Conservation (phyloP, 345 rosid species). For the Populus euphratica region DNA sequence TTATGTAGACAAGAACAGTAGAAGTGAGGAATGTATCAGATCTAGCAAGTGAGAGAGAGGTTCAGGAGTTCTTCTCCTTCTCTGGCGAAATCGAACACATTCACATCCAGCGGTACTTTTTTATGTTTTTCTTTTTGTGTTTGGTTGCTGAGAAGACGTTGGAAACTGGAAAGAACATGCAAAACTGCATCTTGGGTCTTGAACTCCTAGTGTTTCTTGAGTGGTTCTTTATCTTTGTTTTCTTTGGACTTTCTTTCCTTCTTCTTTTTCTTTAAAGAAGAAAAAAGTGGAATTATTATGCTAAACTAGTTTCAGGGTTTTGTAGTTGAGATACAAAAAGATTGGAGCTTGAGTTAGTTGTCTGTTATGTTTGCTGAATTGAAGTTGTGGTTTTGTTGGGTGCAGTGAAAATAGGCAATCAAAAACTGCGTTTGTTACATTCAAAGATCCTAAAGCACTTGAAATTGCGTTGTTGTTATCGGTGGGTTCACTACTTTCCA, state of each 20-base stretch:
- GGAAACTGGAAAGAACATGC: not conserved
- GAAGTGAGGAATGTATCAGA: conserved; percentile 79
- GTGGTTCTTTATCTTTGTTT: no score
- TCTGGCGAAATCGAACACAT: conserved; percentile 83
- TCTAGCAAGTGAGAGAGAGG: conserved; percentile 93
- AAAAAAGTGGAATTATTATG: no score
- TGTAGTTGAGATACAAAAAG: no score
- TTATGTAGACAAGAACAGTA: conserved; percentile 64
- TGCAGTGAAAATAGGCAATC: conserved; percentile 58
- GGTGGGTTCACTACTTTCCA: conserved; percentile 30
- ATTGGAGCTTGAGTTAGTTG: no score
- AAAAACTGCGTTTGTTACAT: conserved; percentile 72
- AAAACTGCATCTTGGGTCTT: not conserved
- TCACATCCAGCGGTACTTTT: conserved; percentile 51
- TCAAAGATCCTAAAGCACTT: conserved; percentile 79
- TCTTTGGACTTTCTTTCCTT: no score
- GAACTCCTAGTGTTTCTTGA: not conserved
- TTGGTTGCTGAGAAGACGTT: conserved; percentile 21
- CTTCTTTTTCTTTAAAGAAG: no score
- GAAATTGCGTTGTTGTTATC: conserved; percentile 85
- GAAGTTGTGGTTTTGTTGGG: conserved; percentile 14
- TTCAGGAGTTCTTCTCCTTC: conserved; percentile 96
- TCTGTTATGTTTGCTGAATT: not conserved
- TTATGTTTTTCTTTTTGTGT: conserved; percentile 4
- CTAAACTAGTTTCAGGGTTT: no score